phyloP scores from a whole-genome alignment of 2,329 filamentous ascomycete genomes.

The Aspergillus sp. region DNA sequence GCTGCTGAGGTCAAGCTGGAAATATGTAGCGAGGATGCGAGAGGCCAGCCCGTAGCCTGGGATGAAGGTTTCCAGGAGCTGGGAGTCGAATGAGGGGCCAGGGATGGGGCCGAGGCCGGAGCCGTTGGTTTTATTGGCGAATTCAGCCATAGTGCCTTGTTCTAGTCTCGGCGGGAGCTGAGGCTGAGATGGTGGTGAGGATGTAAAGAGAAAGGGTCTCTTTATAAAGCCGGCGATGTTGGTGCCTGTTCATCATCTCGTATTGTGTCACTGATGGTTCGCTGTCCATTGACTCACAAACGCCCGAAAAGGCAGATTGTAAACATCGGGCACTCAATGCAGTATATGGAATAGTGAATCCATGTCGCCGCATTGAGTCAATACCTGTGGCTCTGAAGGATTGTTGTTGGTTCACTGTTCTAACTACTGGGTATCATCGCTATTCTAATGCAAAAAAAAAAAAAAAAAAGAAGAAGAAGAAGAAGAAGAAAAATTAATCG shows the following conservation, averaged over 20 bases:
- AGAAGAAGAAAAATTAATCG: background rate
- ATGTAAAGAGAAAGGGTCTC: background rate
- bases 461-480: too few relatives aligned
- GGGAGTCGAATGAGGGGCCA: constrained; percentile 17
- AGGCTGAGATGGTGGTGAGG: background rate
- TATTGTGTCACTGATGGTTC: too few relatives aligned
- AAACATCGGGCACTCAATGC: background rate
- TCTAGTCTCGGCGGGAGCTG: too few relatives aligned
- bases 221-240: too few relatives aligned
- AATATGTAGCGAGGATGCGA: constrained; percentile 47
- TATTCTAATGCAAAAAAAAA: background rate
- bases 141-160: too few relatives aligned
- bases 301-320: background rate
- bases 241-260: too few relatives aligned
- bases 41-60: constrained; percentile 58
- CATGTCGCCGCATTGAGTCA: background rate
- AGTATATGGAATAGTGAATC: too few relatives aligned
- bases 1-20: constrained; percentile 56
- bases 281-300: background rate
- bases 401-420: background rate
- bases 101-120: constrained; percentile 2
- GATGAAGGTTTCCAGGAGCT: constrained; percentile 55
- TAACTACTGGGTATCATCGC: background rate
- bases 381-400: background rate
- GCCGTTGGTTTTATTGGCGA: constrained; percentile 8